Evolutionary conservation across 139 green algal species (phyloP), one percentile per base, ranked within the genome.

Genomic region (Eudorina sp.): DNA sequence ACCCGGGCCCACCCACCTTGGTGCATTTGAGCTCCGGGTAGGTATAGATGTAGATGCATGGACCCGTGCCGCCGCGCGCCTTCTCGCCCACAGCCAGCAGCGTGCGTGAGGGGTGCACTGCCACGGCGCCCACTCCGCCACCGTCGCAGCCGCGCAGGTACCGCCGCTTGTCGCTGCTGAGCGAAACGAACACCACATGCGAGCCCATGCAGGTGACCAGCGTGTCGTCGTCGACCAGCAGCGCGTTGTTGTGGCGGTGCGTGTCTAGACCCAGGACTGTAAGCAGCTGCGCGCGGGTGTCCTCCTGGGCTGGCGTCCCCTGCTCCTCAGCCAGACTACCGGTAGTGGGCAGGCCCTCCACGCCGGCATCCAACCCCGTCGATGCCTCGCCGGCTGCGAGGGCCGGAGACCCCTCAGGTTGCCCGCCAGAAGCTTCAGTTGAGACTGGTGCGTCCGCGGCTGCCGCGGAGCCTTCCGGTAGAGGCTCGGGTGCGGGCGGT

Each of bases 21-120:
- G 89, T 29, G 51, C 95, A 70, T 41, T 87, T 34, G 51, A 96
- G 90, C 11, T 72, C 80, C 0, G 93, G 95, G 92, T 95, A 96
- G 53, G 83, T 58, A 90, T 97, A 96, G 41, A 97, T 90, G 85
- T 93, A 97, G 23, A 97, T 85, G 78, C 93, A 78, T 92, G 25
- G 96, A 93, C 4, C 86, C 11, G 7, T 84, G 64, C 55, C 69
- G 84, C 91, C 92, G 7, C 83, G 83, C 27, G 83, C 68, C 85
- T 96, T 95, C 80, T 97, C 96, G 25, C 92, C 95, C 19, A 98
- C 93, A 19, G 94, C 93, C 23, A 98, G 92, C 66, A 91, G 93
- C 53, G 89, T 90, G 23, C 91, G 74, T 13, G 64, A 89, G n/a
- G 95, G 94, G 89, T 97, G 94, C 64, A 97, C 94, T 25, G 92